These are phyloP conservation scores for Spiromastix sp. DNA, from an alignment of 2,329 filamentous ascomycete genomes.

Conservation along the genomic window DNA sequence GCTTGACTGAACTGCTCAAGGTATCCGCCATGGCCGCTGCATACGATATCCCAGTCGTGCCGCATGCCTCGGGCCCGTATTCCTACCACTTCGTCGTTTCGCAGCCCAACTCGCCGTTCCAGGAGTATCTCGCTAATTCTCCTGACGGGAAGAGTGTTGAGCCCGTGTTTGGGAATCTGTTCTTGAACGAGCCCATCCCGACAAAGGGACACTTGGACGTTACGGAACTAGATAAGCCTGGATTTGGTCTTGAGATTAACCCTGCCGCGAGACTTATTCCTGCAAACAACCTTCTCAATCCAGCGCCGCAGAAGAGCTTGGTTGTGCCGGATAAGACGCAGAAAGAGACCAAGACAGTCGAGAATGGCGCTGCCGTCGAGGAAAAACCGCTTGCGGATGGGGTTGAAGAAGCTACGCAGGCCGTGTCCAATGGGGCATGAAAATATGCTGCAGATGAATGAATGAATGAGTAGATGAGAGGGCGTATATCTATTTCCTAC, in stretches of 20 bases:
- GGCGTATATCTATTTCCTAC: not conserved
- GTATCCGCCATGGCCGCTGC: slow-evolving; percentile 80
- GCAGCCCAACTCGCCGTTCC: slow-evolving; percentile 86
- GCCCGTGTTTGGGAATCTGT: slow-evolving; percentile 86
- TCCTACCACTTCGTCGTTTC: slow-evolving; percentile 95
- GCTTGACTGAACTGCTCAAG: slow-evolving; percentile 83
- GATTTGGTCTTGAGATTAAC: slow-evolving; percentile 82
- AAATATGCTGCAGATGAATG: not conserved
- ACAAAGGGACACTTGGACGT: slow-evolving; percentile 71
- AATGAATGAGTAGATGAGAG: not conserved
- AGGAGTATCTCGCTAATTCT: slow-evolving; percentile 91
- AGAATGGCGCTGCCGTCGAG: not conserved
- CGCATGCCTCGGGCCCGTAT: slow-evolving; percentile 89
- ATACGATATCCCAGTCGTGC: slow-evolving; percentile 89
- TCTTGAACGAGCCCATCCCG: slow-evolving; percentile 82
- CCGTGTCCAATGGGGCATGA: no score
- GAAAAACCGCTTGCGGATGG: no score
- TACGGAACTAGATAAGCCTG: slow-evolving; percentile 73
- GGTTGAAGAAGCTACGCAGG: no score
- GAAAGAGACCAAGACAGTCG: not conserved
- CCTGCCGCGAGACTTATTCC: slow-evolving; percentile 71
- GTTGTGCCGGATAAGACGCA: not conserved
- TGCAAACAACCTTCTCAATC: slow-evolving; percentile 60
- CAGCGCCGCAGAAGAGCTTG: slow-evolving; percentile 36
- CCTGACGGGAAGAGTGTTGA: slow-evolving; percentile 81